A percentile compares a stretch with the other conserved stretches of the same genome.
These are phyloP conservation scores for Beta macrorhiza DNA, from an alignment of 179 eudicot genomes.

Conservation along the genomic window DNA sequence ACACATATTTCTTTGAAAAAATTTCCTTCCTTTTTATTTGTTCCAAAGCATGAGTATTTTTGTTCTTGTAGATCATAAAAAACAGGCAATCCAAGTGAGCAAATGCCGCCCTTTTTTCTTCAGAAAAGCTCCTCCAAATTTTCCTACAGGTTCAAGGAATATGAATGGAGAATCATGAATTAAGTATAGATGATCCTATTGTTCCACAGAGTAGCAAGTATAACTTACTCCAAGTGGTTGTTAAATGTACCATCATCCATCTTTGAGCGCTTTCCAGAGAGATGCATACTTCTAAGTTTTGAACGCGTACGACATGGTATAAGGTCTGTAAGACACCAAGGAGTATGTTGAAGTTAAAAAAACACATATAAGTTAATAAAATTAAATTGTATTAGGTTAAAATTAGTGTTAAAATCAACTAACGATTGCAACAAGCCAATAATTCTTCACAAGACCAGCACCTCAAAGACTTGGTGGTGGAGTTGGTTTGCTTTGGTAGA, in stretches of 20 bases:
- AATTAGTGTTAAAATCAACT: too few species aligned
- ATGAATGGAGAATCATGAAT: not conserved
- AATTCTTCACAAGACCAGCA: too few species aligned
- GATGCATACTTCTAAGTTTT: constrained; percentile 1
- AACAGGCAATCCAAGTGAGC: constrained; percentile 52
- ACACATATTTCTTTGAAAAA: constrained; percentile 66
- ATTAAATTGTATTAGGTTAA: too few species aligned
- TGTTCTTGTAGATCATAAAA: constrained; percentile 42
- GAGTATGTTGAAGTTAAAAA: not conserved
- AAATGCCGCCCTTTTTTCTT: constrained; percentile 46
- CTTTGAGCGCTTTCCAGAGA: constrained; percentile 30
- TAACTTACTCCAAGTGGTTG: constrained; percentile 52
- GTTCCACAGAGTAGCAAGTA: not conserved
- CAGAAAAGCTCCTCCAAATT: constrained; percentile 50
- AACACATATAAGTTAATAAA: too few species aligned
- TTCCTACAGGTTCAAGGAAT: constrained; percentile 33
- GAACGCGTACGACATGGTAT: constrained; percentile 23
- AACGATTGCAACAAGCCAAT: too few species aligned
- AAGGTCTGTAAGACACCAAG: constrained; percentile 18
- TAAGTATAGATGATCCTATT: not conserved
- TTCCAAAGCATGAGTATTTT: constrained; percentile 41
- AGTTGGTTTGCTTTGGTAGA: not conserved
- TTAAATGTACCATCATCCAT: constrained; percentile 44
- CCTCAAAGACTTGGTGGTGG: not conserved
- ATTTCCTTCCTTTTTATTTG: constrained; percentile 49